Conservation (phyloP, 441 rosid species). For the Cnidoscolus chayamansa region DNA sequence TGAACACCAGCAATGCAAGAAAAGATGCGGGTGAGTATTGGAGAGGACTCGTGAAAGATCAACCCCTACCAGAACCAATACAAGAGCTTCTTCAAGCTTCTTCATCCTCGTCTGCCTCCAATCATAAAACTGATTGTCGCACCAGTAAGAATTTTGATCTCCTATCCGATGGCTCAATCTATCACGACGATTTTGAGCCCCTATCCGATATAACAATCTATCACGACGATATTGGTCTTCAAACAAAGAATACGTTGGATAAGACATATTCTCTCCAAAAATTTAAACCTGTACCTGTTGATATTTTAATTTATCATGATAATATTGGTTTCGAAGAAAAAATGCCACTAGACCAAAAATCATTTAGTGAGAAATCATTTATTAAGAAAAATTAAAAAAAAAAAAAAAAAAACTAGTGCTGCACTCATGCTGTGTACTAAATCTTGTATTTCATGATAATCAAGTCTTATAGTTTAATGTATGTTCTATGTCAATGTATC, state of each 20-base stretch:
- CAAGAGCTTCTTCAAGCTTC: constrained; percentile 15
- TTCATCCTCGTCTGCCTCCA: background rate
- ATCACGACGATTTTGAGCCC: background rate
- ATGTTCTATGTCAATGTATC: too few relatives aligned
- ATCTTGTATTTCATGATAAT: too few relatives aligned
- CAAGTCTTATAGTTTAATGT: too few relatives aligned
- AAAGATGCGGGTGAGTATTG: constrained; percentile 35
- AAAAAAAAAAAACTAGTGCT: too few relatives aligned
- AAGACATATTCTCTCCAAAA: background rate
- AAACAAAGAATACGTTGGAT: background rate
- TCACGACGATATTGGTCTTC: background rate
- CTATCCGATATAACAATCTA: background rate
- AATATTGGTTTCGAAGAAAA: background rate
- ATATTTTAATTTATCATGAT: background rate
- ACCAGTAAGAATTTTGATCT: background rate
- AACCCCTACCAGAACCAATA: constrained; percentile 29
- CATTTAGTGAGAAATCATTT: too few relatives aligned
- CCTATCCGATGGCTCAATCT: background rate
- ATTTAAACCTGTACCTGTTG: constrained; percentile 9
- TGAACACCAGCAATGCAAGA: constrained; percentile 25
- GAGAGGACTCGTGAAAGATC: constrained; percentile 27
- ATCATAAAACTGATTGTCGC: constrained; percentile 19
- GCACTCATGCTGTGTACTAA: too few relatives aligned
- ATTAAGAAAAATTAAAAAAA: too few relatives aligned
- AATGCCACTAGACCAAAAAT: too few relatives aligned